Evolutionary conservation across 2,329 filamentous ascomycete genomes (phyloP).

Genomic region (Xylaria multiplex): DNA sequence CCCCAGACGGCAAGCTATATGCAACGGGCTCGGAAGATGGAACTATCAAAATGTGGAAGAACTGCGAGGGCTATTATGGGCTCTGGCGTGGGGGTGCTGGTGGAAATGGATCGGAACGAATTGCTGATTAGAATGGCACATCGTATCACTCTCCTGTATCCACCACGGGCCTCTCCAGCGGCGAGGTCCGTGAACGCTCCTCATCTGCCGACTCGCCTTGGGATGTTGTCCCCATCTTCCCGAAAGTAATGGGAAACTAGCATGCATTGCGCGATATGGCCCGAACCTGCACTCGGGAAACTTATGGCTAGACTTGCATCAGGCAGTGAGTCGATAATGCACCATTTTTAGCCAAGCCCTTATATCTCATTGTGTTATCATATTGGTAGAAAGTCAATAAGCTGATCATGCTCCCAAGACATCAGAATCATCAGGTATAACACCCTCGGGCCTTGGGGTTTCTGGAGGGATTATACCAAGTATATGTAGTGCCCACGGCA

Average conservation of each 20-base stretch:
- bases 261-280: conserved; percentile 10
- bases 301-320: conserved; percentile 17
- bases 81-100: conserved; percentile 66
- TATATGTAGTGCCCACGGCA: conserved; percentile 5
- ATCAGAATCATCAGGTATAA: conserved; percentile 25
- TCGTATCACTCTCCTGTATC: conserved; percentile 36
- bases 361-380: conserved; percentile 11
- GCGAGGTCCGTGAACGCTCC: conserved; percentile 27
- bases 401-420: conserved; percentile 30
- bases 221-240: conserved; percentile 29
- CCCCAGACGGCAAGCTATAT: conserved; percentile 94
- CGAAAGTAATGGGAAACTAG: conserved; percentile 15
- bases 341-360: conserved; percentile 9
- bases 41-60: conserved; percentile 92
- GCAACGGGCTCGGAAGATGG: conserved; percentile 97
- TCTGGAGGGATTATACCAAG: conserved; percentile 14
- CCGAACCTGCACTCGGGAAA: not conserved
- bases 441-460: not conserved
- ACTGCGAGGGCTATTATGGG: conserved; percentile 72
- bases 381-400: conserved; percentile 4
- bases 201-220: conserved; percentile 32
- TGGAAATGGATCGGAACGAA: conserved; percentile 46
- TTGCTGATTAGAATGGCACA: conserved; percentile 52
- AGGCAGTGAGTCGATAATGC: conserved; percentile 29
- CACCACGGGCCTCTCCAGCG: conserved; percentile 23